Evolutionary conservation across 1,284 basidiomycete species (phyloP).

Genomic region (Ceratobasidium sp.): DNA sequence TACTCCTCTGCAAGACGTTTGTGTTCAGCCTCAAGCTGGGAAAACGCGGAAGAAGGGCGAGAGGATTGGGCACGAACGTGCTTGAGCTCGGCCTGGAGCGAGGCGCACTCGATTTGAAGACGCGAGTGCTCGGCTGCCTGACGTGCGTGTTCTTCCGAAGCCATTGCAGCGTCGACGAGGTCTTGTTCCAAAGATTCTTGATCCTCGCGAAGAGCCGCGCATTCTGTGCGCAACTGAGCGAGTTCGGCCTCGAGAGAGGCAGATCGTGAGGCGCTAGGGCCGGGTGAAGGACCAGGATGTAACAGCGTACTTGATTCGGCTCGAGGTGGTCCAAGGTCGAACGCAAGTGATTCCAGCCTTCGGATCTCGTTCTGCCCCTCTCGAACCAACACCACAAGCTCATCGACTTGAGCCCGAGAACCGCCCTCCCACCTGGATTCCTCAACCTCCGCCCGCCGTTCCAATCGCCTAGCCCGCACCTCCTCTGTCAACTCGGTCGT

Average conservation of each 20-base stretch:
- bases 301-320: background rate
- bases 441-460: background rate
- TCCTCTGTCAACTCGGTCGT: slow-evolving; percentile 14
- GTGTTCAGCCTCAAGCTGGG: slow-evolving; percentile 36
- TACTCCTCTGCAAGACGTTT: slow-evolving; percentile 18
- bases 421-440: background rate
- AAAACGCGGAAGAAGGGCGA: background rate
- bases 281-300: background rate
- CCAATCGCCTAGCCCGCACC: background rate
- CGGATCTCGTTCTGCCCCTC: slow-evolving; percentile 23
- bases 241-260: slow-evolving; percentile 17
- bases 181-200: slow-evolving; percentile 42
- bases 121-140: slow-evolving; percentile 1
- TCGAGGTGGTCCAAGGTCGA: background rate
- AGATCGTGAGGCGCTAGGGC: background rate
- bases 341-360: background rate
- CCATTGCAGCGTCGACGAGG: slow-evolving; percentile 41
- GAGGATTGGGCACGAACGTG: background rate
- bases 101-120: slow-evolving; percentile 13
- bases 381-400: background rate
- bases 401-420: slow-evolving; percentile 5
- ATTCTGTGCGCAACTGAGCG: slow-evolving; percentile 21
- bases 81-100: slow-evolving; percentile 25
- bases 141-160: slow-evolving; percentile 28
- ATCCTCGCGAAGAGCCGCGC: slow-evolving; percentile 31